Conservation (phyloP, 345 rosid species). For the Rhizophora mangle region DNA sequence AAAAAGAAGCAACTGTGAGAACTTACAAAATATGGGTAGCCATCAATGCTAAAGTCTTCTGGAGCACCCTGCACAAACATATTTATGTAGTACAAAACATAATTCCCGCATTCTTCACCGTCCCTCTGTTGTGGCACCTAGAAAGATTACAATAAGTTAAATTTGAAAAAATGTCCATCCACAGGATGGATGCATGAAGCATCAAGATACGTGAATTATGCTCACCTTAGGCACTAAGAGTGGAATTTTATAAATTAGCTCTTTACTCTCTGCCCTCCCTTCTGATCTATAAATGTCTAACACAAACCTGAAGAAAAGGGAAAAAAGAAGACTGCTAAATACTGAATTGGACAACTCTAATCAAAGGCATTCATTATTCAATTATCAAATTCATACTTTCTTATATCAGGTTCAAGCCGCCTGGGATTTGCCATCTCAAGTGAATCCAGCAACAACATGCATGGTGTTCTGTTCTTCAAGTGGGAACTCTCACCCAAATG, state of each 20-base stretch:
- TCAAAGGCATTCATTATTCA: neutral
- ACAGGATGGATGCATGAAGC: neutral
- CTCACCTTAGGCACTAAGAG: conserved; percentile 55
- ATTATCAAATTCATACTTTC: conserved; percentile 36
- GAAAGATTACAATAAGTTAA: neutral
- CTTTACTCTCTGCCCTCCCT: conserved; percentile 44
- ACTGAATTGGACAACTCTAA: neutral
- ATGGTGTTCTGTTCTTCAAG: conserved; percentile 40
- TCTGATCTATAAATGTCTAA: conserved; percentile 48
- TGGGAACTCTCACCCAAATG: conserved; percentile 52
- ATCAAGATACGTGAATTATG: neutral
- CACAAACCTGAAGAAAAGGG: conserved; percentile 48
- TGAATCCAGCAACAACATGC: conserved; percentile 70
- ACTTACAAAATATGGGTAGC: conserved; percentile 59
- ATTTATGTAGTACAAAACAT: conserved; percentile 63
- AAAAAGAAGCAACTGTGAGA: neutral
- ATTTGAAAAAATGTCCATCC: neutral
- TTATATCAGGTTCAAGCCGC: conserved; percentile 55
- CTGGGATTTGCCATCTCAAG: conserved; percentile 46
- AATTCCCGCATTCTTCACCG: conserved; percentile 63
- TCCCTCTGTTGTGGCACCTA: conserved; percentile 79
- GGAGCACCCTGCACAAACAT: conserved; percentile 56
- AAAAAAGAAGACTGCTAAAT: neutral
- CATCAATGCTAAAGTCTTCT: conserved; percentile 32
- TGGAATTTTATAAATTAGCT: conserved; percentile 44